phyloP scores from a whole-genome alignment of 352 stramenopile species.

The Globisporangium emineosum region DNA sequence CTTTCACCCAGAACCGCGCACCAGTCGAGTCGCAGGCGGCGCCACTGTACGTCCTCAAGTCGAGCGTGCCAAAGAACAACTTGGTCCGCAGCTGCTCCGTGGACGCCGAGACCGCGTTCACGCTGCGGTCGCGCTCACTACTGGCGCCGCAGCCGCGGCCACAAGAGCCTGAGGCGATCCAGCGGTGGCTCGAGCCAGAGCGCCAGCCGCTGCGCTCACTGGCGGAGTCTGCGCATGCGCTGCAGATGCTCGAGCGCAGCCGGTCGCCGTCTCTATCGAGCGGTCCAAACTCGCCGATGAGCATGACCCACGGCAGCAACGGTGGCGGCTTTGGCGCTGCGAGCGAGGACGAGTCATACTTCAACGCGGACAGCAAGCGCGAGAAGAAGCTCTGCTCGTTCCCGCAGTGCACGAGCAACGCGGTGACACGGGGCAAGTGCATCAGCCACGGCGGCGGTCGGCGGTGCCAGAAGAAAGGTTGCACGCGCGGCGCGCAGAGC shows the following conservation, averaged over 20 bases:
- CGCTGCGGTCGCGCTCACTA: constrained; percentile 21
- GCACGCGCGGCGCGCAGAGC: constrained; percentile 75
- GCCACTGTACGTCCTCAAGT: constrained; percentile 20
- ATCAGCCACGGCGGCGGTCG: constrained; percentile 79
- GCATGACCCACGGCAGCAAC: constrained; percentile 1
- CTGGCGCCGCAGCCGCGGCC: constrained; percentile 12
- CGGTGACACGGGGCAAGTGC: constrained; percentile 76
- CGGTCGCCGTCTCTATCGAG: constrained; percentile 24
- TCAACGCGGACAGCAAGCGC: constrained; percentile 22
- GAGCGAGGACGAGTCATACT: constrained; percentile 18
- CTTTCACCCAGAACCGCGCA: not conserved
- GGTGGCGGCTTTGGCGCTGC: not conserved
- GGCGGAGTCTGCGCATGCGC: constrained; percentile 53
- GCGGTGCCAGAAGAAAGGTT: constrained; percentile 79
- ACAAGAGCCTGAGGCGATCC: constrained; percentile 11
- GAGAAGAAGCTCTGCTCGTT: constrained; percentile 82
- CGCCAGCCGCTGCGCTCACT: constrained; percentile 43
- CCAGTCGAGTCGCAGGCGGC: constrained; percentile 9
- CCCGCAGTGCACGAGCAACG: constrained; percentile 68
- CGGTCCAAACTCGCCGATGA: constrained; percentile 14
- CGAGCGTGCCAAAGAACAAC: constrained; percentile 31
- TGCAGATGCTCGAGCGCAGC: constrained; percentile 45
- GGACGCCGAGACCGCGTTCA: constrained; percentile 33
- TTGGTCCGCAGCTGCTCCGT: constrained; percentile 66
- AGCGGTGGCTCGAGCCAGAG: constrained; percentile 16